These are phyloP conservation scores for Cladosporium velox DNA, from an alignment of 2,329 filamentous ascomycete species.

Conservation along the genomic window DNA sequence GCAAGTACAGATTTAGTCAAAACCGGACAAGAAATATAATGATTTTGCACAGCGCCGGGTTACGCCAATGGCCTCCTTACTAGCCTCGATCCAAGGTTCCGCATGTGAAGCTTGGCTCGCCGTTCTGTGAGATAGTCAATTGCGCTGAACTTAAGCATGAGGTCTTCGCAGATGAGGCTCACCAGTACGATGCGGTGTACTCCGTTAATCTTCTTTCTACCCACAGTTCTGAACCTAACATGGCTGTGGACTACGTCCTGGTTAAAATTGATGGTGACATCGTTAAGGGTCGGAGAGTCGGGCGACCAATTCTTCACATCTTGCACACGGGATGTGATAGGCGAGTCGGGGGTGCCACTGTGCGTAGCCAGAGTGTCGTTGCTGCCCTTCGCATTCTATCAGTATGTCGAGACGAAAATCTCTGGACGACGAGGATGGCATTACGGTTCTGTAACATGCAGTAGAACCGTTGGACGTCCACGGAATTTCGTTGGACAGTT, in stretches of 20 bases:
- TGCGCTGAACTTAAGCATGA: not conserved
- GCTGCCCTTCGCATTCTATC: too few species aligned
- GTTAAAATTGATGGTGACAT: slow-evolving; percentile 58
- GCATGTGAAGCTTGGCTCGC: slow-evolving; percentile 68
- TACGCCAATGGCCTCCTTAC: too few species aligned
- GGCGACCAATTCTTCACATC: slow-evolving; percentile 66
- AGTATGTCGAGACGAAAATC: too few species aligned
- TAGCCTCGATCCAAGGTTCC: slow-evolving; percentile 68
- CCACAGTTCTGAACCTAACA: slow-evolving; percentile 68
- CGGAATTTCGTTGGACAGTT: too few species aligned
- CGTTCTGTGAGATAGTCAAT: slow-evolving; percentile 48
- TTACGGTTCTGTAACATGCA: too few species aligned
- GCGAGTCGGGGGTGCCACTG: slow-evolving; percentile 49
- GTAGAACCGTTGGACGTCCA: too few species aligned
- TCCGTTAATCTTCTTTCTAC: slow-evolving; percentile 58
- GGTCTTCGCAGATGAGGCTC: not conserved
- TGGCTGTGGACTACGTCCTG: slow-evolving; percentile 63
- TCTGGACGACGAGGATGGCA: too few species aligned
- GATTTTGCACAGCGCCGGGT: too few species aligned
- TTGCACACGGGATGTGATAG: slow-evolving; percentile 58
- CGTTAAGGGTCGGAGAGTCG: slow-evolving; percentile 63
- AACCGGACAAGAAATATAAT: not conserved
- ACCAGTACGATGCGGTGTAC: slow-evolving; percentile 57
- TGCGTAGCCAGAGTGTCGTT: slow-evolving; percentile 43
- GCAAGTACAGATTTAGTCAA: too few species aligned